Evolutionary conservation across 2,329 filamentous ascomycete genomes (phyloP).

Genomic region (Dactylonectria macrodidyma): DNA sequence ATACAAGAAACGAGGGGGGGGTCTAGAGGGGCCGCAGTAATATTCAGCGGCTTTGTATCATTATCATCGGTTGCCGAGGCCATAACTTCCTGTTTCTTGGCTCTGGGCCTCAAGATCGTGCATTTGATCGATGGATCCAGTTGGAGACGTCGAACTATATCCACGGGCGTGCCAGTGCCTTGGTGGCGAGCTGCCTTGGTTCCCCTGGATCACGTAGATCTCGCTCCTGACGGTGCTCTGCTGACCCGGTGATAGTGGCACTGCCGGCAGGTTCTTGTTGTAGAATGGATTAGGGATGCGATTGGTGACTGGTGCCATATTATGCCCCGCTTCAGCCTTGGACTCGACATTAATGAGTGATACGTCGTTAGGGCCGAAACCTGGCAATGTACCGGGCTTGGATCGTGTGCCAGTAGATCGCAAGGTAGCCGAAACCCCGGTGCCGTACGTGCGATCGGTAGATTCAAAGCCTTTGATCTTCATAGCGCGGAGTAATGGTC

Average conservation of each 20-base stretch:
- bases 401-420: constrained; percentile 44
- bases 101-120: constrained; percentile 52
- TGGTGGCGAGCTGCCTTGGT: constrained; percentile 41
- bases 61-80: constrained; percentile 31
- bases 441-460: constrained; percentile 54
- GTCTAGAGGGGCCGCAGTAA: neutral
- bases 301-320: constrained; percentile 24
- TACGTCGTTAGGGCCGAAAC: constrained; percentile 54
- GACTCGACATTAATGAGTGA: constrained; percentile 51
- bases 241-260: constrained; percentile 36
- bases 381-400: constrained; percentile 39
- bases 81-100: constrained; percentile 44
- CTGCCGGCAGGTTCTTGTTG: constrained; percentile 35
- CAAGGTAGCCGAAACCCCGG: constrained; percentile 44
- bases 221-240: constrained; percentile 51
- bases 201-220: constrained; percentile 55
- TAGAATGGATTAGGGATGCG: constrained; percentile 41
- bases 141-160: constrained; percentile 33
- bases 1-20: constrained; percentile 2
- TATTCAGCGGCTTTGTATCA: constrained; percentile 20
- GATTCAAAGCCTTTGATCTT: constrained; percentile 63
- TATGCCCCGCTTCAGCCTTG: constrained; percentile 28
- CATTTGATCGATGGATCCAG: constrained; percentile 48
- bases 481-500: constrained; percentile 66
- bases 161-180: constrained; percentile 39